phyloP scores from a whole-genome alignment of 2,329 filamentous ascomycete species.

The Diaporthe destruens region DNA sequence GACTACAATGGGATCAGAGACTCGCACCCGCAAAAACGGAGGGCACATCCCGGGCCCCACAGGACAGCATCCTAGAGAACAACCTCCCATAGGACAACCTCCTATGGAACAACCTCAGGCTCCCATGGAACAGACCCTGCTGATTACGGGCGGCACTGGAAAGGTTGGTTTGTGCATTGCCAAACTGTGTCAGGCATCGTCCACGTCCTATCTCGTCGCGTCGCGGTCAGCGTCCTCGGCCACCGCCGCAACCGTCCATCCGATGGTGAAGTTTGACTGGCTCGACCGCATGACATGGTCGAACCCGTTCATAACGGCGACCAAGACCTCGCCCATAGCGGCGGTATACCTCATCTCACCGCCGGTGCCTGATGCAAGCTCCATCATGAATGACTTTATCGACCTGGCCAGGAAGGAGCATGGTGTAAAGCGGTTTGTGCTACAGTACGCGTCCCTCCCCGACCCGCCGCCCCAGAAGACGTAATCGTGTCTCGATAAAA shows the following conservation, averaged over 20 bases:
- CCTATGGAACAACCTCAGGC: too few species aligned
- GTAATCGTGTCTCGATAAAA: background rate
- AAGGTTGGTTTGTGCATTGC: conserved; percentile 58
- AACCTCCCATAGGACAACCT: too few species aligned
- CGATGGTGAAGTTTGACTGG: conserved; percentile 60
- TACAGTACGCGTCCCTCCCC: conserved; percentile 47
- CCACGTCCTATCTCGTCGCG: conserved; percentile 52
- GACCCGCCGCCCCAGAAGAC: background rate
- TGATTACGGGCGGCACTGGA: conserved; percentile 60
- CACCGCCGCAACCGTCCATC: conserved; percentile 46
- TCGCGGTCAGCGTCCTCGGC: conserved; percentile 52
- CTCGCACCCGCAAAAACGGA: too few species aligned
- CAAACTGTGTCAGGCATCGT: conserved; percentile 49
- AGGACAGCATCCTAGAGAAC: too few species aligned
- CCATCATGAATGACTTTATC: conserved; percentile 56
- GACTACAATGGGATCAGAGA: background rate
- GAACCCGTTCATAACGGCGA: conserved; percentile 48
- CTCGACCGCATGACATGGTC: conserved; percentile 55
- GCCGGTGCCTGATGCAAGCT: conserved; percentile 49
- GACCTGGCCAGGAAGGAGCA: conserved; percentile 52
- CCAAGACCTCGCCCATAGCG: conserved; percentile 45
- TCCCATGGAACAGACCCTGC: conserved; percentile 47
- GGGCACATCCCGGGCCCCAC: too few species aligned
- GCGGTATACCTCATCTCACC: conserved; percentile 59
- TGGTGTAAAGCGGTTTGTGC: conserved; percentile 58